Percentiles rank a stretch among this genome's conserved stretches.
phyloP scores from a whole-genome alignment of 257 asterid genomes.

The Echites panduratus region DNA sequence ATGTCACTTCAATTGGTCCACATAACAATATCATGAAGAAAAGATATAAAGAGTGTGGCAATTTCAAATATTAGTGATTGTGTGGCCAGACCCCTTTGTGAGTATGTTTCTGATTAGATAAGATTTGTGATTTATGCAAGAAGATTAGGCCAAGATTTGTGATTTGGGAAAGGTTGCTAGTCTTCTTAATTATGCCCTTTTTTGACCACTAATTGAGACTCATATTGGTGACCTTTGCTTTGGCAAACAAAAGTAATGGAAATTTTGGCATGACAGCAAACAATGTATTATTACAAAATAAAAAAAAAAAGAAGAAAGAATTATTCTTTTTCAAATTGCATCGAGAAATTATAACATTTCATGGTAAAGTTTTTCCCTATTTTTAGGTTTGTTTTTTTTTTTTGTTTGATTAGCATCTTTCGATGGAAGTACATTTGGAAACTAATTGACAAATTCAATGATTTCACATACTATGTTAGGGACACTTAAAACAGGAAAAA shows the following conservation, averaged over 20 bases:
- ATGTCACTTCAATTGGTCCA: conserved; percentile 22
- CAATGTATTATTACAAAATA: background rate
- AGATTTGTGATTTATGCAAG: background rate
- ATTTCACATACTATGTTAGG: conserved; percentile 3
- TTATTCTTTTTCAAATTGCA: background rate
- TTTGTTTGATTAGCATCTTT: background rate
- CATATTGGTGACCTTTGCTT: background rate
- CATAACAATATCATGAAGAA: conserved; percentile 2
- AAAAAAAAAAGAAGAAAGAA: too few species aligned
- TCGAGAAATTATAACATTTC: background rate
- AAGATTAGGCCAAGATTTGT: background rate
- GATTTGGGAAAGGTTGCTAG: background rate
- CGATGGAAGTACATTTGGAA: background rate
- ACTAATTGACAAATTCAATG: conserved; percentile 1
- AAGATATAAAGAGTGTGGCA: background rate
- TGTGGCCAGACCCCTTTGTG: background rate
- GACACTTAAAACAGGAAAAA: background rate
- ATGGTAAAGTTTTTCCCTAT: background rate
- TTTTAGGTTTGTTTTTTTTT: too few species aligned
- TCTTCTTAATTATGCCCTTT: background rate
- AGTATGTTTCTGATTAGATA: background rate
- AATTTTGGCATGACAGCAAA: background rate
- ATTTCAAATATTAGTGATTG: background rate
- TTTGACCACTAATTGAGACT: background rate
- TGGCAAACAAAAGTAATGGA: background rate